Percentiles rank a stretch among this genome's conserved stretches.
Evolutionary conservation across 192 early-diverging fungal species (phyloP).

Genomic region (Lobosporangium transversale): DNA sequence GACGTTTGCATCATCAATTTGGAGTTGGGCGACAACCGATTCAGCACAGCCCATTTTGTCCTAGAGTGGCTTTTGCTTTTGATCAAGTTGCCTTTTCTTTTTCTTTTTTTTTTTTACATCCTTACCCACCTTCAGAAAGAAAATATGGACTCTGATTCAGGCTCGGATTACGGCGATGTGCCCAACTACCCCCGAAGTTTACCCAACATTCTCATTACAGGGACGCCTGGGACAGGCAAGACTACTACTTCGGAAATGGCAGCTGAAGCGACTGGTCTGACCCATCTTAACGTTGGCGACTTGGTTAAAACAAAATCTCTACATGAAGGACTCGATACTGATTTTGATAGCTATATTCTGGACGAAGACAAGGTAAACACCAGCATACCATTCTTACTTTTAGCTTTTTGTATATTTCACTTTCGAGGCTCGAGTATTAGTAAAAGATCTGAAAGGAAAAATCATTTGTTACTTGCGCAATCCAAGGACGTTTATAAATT

Average conservation of each 20-base stretch:
- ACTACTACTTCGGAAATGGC: conserved; percentile 83
- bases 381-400: too few relatives aligned
- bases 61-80: conserved; percentile 4
- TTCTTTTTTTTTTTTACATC: conserved; percentile 11
- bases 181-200: conserved; percentile 39
- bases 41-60: not conserved
- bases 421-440: too few relatives aligned
- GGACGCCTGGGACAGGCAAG: conserved; percentile 89
- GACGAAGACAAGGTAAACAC: conserved; percentile 91
- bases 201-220: conserved; percentile 87
- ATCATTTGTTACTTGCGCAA: too few relatives aligned
- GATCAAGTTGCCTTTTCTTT: not conserved
- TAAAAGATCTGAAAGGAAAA: too few relatives aligned
- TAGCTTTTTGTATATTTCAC: not conserved
- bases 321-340: conserved; percentile 87
- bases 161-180: conserved; percentile 30
- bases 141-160: conserved; percentile 47
- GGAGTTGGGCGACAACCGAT: conserved; percentile 8
- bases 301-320: conserved; percentile 87
- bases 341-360: conserved; percentile 87
- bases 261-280: conserved; percentile 75
- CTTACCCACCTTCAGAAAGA: too few relatives aligned
- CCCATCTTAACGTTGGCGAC: conserved; percentile 87
- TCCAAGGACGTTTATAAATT: too few relatives aligned
- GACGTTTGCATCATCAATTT: too few relatives aligned